Evolutionary conservation across 192 early-diverging fungal genomes (phyloP).

Genomic region (Coemansia sp.): DNA sequence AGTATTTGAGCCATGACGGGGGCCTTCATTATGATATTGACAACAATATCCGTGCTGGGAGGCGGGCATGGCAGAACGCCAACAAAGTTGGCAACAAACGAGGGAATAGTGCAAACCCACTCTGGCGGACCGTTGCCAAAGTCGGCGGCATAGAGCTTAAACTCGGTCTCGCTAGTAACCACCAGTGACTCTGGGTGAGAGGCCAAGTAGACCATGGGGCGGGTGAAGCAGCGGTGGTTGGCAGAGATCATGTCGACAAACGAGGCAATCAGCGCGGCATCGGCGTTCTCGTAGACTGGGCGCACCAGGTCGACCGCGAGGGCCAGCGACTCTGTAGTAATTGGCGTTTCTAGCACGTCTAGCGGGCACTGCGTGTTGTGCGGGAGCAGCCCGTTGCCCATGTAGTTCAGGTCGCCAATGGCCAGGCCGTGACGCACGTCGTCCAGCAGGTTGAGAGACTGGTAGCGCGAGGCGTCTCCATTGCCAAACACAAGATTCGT

Average conservation of each 20-base stretch:
- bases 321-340: conserved; percentile 10
- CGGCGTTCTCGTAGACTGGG: conserved; percentile 16
- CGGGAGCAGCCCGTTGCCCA: conserved; percentile 40
- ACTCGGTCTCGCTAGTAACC: conserved; percentile 34
- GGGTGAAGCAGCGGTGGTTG: conserved; percentile 30
- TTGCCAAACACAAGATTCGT: not conserved
- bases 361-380: conserved; percentile 29
- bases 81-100: conserved; percentile 47
- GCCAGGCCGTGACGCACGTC: conserved; percentile 37
- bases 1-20: conserved; percentile 32
- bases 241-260: conserved; percentile 37
- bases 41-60: conserved; percentile 24
- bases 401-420: conserved; percentile 21
- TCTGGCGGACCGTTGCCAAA: conserved; percentile 41
- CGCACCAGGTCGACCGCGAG: conserved; percentile 1
- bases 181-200: conserved; percentile 26
- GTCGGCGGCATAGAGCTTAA: conserved; percentile 32
- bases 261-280: conserved; percentile 27
- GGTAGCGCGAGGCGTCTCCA: conserved; percentile 13
- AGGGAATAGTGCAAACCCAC: conserved; percentile 41
- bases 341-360: conserved; percentile 23
- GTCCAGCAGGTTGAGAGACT: conserved; percentile 30
- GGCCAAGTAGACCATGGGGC: conserved; percentile 32
- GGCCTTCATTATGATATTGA: conserved; percentile 39
- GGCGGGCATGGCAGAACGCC: conserved; percentile 45